Evolutionary conservation across 225 moss, liverwort and hornwort species (phyloP).

Genomic region (Polytrichum commune): DNA sequence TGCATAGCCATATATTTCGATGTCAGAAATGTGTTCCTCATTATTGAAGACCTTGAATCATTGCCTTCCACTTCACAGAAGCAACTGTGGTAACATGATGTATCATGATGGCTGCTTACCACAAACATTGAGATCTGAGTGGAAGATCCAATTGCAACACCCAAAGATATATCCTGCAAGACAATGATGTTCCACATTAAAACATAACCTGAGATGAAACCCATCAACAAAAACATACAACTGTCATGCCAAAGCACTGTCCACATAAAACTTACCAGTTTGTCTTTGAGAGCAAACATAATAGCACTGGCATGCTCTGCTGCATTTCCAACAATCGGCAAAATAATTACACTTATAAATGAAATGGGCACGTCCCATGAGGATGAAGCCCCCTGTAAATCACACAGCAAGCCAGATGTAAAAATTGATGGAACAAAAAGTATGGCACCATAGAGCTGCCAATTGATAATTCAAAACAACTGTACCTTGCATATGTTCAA

Average conservation of each 20-base stretch:
- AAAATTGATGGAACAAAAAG: background rate
- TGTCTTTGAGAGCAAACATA: slow-evolving; percentile 85
- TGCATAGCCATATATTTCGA: slow-evolving; percentile 10
- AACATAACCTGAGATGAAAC: background rate
- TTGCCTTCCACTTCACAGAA: background rate
- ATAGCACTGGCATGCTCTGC: slow-evolving; percentile 91
- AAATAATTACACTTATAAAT: slow-evolving; percentile 77
- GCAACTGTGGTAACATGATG: background rate
- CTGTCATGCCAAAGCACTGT: background rate
- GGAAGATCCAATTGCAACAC: slow-evolving; percentile 86
- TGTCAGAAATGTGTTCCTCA: too few species aligned
- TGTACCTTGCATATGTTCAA: too few species aligned
- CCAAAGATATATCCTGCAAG: slow-evolving; percentile 70
- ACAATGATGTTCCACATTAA: background rate
- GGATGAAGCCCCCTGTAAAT: slow-evolving; percentile 48
- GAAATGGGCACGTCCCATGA: slow-evolving; percentile 73
- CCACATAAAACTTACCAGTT: slow-evolving; percentile 33
- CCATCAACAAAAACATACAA: too few species aligned
- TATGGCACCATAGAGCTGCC: too few species aligned
- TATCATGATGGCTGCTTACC: slow-evolving; percentile 21
- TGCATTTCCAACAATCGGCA: slow-evolving; percentile 86
- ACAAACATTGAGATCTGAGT: slow-evolving; percentile 93
- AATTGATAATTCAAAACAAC: too few species aligned
- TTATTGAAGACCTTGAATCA: too few species aligned
- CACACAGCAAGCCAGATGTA: slow-evolving; percentile 1